Conservation (phyloP, 192 early-diverging fungal genomes). For the Mortierella hygrophila region DNA sequence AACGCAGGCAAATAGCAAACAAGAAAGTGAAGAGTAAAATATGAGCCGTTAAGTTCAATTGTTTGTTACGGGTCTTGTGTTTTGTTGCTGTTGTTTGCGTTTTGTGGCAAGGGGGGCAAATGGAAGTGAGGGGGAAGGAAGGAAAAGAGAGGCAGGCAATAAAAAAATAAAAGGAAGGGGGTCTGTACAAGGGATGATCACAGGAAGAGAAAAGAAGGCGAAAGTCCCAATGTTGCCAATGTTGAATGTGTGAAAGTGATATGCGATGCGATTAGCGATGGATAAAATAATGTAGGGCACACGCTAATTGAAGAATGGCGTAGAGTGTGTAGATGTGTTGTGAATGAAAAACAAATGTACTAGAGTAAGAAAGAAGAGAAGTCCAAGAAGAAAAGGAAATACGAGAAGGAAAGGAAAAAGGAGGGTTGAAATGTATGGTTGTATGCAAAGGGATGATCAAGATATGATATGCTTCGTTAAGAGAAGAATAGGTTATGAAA, state of each 20-base stretch:
- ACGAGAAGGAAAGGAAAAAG: not conserved
- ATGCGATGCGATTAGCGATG: not conserved
- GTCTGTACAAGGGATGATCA: slow-evolving; percentile 1
- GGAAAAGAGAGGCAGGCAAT: slow-evolving; percentile 5
- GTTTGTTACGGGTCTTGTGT: not conserved
- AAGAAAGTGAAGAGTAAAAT: not conserved
- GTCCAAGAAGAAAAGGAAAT: slow-evolving; percentile 5
- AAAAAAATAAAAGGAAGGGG: slow-evolving; percentile 13
- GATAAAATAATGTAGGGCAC: not conserved
- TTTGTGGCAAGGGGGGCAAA: not conserved
- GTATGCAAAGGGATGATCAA: not conserved
- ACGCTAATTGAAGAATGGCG: not conserved
- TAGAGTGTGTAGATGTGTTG: not conserved
- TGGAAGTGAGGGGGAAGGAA: not conserved
- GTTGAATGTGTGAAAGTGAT: not conserved
- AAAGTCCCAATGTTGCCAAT: too few species aligned
- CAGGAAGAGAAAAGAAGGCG: too few species aligned
- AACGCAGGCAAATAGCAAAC: not conserved
- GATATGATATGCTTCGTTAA: not conserved
- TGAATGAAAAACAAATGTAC: not conserved
- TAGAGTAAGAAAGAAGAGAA: not conserved
- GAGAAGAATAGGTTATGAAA: not conserved
- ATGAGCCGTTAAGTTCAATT: not conserved
- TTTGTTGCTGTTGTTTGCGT: not conserved
- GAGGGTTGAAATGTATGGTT: not conserved